Base-by-base conservation (phyloP, 2,329 filamentous ascomycete genomes). In the Talaromyces marneffei region DNA sequence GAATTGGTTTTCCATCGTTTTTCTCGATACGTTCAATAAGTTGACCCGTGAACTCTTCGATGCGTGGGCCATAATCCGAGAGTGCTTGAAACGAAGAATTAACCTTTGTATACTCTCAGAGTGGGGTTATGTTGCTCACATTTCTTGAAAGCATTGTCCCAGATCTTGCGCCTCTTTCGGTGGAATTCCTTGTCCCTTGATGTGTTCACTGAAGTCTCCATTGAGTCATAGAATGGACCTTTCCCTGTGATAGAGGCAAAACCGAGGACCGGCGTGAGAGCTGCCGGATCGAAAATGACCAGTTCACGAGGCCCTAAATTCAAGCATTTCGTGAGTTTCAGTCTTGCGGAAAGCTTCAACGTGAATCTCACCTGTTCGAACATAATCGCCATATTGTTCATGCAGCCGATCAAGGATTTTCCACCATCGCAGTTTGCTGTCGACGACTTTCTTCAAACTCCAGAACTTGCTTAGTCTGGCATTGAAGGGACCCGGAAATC, bases 401-500 rank as follows among this genome's bases (percentile, higher is more conserved):
- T 61, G 61, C 10, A 63, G 35, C 4, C 37, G 9, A 5, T 46
- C 35, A 10, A 54, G n/a, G 12, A 54, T 25, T 25, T 71, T 70
- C 72, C 12, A 68, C 62, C 29, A 72, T n/a, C n/a, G n/a, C n/a
- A n/a, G n/a, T 1, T 64, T 64, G 6, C 55, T 62, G 2, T 60
- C 57, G 18, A 39, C 29, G 58, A 8, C 59, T 60, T n/a, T 59
- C 40, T 14, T 65, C 65, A 42, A 69, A 64, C 3, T 64, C 64
- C 1, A 57, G 4, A 59, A 50, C 16, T 59, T 59, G 12, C 67
- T 64, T 1, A 71, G 14, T n/a, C 63, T 61, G 5, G 69, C 68
- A 2, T 58, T 20, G 9, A 67, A 55, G 0, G 70, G 70, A 0
- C 70, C 71, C 1, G 70, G 71, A 29, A 70, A 72, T 2, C 52